phyloP scores from a whole-genome alignment of 495 filamentous ascomycete species.

The Podospora sp. region DNA sequence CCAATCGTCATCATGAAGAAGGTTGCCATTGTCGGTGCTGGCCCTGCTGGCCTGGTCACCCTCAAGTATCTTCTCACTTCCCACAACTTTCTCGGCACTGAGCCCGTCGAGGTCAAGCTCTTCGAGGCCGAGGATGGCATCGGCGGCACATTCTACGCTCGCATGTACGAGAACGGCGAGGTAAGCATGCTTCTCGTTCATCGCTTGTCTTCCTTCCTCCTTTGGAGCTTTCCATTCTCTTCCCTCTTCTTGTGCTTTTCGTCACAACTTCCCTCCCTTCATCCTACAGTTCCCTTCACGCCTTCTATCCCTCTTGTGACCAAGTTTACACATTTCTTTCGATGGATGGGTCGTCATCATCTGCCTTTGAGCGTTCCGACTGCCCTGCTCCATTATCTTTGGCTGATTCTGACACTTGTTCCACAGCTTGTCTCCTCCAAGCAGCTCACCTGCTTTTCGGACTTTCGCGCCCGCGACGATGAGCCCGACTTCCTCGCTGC shows the following conservation, averaged over 20 bases:
- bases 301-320: too few species aligned
- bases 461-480: slow-evolving; percentile 35
- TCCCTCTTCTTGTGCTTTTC: too few species aligned
- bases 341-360: too few species aligned
- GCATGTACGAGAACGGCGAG: slow-evolving; percentile 43
- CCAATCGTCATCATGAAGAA: slow-evolving; percentile 16
- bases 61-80: slow-evolving; percentile 47
- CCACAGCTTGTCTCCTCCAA: slow-evolving; percentile 45
- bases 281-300: too few species aligned
- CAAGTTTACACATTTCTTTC: too few species aligned
- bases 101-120: slow-evolving; percentile 40
- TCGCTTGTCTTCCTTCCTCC: background rate
- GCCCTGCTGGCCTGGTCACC: slow-evolving; percentile 49
- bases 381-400: background rate
- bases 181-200: slow-evolving; percentile 13
- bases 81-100: slow-evolving; percentile 32
- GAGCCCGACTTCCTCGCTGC: slow-evolving; percentile 43
- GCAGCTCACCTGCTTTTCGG: slow-evolving; percentile 46
- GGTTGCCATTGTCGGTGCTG: slow-evolving; percentile 49
- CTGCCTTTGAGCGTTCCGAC: background rate
- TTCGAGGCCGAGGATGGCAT: slow-evolving; percentile 30
- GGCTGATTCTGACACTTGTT: background rate
- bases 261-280: too few species aligned
- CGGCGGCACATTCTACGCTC: slow-evolving; percentile 38
- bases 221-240: background rate